Evolutionary conservation across 805 yeast species (phyloP).

Genomic region (Kazachstania psychrophila): DNA sequence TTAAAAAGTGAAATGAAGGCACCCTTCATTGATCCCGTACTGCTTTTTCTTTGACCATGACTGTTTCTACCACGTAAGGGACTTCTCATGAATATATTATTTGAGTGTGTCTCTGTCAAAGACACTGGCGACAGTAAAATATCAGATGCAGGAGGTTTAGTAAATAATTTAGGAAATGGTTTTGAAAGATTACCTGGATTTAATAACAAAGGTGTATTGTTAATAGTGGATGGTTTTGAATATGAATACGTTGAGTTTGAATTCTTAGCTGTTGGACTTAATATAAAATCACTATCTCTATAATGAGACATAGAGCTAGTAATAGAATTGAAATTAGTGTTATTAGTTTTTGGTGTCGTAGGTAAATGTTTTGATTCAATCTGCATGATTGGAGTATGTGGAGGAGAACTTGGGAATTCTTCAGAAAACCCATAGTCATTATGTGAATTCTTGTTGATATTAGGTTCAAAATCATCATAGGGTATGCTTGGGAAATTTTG

Average conservation of each 20-base stretch:
- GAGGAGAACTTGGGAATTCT: no score
- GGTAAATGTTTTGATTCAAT: neutral
- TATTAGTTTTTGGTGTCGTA: neutral
- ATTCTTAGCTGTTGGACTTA: neutral
- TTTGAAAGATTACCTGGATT: neutral
- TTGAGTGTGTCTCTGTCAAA: neutral
- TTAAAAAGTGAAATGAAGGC: constrained; percentile 43
- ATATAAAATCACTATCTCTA: neutral
- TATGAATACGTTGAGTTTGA: neutral
- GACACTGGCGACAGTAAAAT: neutral
- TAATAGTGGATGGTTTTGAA: neutral
- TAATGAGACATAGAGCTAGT: neutral
- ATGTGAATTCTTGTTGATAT: no score
- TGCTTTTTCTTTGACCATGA: constrained; percentile 10
- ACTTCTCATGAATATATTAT: neutral
- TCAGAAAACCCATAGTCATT: no score
- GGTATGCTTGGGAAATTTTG: constrained; percentile 3
- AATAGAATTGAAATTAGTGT: neutral
- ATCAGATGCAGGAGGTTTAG: neutral
- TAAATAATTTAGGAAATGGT: constrained; percentile 1
- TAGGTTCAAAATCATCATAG: neutral
- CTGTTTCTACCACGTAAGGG: neutral
- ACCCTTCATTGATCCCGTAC: constrained; percentile 41
- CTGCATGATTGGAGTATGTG: no score
- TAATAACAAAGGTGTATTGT: neutral